These are phyloP conservation scores for Vanrija humicola DNA, from an alignment of 1,284 basidiomycete species.

Conservation along the genomic window DNA sequence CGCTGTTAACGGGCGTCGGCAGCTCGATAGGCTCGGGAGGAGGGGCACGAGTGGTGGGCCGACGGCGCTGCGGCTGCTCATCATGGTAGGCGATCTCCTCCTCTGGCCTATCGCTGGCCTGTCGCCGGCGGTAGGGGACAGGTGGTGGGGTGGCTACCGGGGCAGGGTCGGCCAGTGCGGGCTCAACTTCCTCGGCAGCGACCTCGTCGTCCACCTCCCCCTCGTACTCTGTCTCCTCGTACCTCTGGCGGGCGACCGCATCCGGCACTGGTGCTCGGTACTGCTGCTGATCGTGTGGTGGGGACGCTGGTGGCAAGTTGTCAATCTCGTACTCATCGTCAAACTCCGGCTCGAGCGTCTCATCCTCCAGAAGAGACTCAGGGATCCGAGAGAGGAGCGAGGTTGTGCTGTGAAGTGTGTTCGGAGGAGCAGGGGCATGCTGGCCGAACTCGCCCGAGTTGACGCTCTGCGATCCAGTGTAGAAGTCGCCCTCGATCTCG, in stretches of 20 bases:
- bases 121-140: background rate
- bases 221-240: background rate
- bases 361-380: slow-evolving; percentile 31
- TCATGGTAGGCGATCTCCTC: background rate
- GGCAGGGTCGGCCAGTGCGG: background rate
- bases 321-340: slow-evolving; percentile 39
- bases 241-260: background rate
- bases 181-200: slow-evolving; percentile 17
- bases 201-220: slow-evolving; percentile 17
- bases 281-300: slow-evolving; percentile 20
- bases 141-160: slow-evolving; percentile 1
- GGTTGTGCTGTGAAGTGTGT: slow-evolving; percentile 15
- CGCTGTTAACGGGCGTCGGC: slow-evolving; percentile 41
- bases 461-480: slow-evolving; percentile 26
- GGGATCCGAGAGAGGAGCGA: slow-evolving; percentile 15
- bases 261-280: background rate
- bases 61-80: background rate
- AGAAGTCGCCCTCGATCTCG: slow-evolving; percentile 28
- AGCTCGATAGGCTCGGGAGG: slow-evolving; percentile 29
- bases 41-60: background rate
- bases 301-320: slow-evolving; percentile 38
- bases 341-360: slow-evolving; percentile 29
- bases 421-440: slow-evolving; percentile 31
- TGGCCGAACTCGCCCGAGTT: slow-evolving; percentile 30
- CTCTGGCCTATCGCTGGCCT: background rate